phyloP scores from a whole-genome alignment of 768 basidiomycete species.

The Russula sp. region DNA sequence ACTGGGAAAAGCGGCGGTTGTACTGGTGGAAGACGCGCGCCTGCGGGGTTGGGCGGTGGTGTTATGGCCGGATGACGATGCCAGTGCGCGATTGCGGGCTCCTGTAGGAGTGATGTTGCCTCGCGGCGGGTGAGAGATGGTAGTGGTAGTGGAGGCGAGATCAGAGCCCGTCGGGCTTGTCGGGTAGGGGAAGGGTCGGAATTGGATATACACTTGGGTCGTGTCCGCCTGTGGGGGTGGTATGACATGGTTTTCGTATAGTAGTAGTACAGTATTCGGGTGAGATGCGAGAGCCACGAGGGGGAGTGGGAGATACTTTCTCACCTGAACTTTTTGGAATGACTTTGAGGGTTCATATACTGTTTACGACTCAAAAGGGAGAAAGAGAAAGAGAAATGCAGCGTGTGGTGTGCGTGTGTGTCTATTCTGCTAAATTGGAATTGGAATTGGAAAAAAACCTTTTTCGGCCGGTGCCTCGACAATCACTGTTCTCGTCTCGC shows the following conservation, averaged over 20 bases:
- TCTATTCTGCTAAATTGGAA: too few relatives aligned
- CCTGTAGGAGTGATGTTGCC: not conserved
- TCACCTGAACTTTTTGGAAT: constrained; percentile 2
- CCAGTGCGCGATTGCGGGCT: constrained; percentile 8
- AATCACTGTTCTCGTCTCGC: too few relatives aligned
- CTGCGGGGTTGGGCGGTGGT: constrained; percentile 20
- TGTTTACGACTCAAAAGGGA: too few relatives aligned
- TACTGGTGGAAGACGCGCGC: constrained; percentile 19
- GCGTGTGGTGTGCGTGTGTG: not conserved
- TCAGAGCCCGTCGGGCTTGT: not conserved
- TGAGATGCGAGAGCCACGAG: constrained; percentile 18
- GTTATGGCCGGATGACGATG: not conserved
- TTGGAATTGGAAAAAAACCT: not conserved
- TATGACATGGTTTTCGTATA: constrained; percentile 22
- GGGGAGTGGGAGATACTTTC: not conserved
- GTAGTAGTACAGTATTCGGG: constrained; percentile 17
- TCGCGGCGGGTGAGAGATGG: not conserved
- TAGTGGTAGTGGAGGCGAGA: not conserved
- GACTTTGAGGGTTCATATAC: not conserved
- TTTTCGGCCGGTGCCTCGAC: not conserved
- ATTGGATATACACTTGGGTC: constrained; percentile 1
- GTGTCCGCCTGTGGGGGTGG: constrained; percentile 14
- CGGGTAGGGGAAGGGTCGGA: not conserved
- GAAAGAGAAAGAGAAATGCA: not conserved
- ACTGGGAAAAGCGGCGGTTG: constrained; percentile 13